Evolutionary conservation across 2,329 filamentous ascomycete species (phyloP).

Genomic region (Penicillium sp.): DNA sequence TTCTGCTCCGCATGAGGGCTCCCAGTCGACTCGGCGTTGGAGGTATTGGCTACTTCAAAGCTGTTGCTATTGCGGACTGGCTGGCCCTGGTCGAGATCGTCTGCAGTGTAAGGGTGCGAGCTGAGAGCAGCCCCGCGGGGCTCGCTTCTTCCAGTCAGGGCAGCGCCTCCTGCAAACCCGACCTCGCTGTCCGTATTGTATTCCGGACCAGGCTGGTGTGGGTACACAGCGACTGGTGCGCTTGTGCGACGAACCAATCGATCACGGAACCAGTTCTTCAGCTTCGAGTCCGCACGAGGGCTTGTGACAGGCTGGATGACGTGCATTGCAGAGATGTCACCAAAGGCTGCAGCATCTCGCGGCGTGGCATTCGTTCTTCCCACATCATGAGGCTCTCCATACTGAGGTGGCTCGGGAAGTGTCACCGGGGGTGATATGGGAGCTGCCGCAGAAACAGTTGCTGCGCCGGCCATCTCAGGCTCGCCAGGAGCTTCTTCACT

Average conservation of each 20-base stretch:
- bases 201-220: conserved; percentile 24
- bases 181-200: conserved; percentile 15
- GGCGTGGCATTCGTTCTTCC: conserved; percentile 5
- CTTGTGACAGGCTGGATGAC: conserved; percentile 19
- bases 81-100: conserved; percentile 21
- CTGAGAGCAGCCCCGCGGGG: conserved; percentile 27
- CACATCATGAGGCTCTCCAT: not conserved
- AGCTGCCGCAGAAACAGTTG: conserved; percentile 5
- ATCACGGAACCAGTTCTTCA: conserved; percentile 37
- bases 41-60: conserved; percentile 14
- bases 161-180: conserved; percentile 24
- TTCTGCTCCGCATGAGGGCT: conserved; percentile 14
- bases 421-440: conserved; percentile 3
- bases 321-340: conserved; percentile 10
- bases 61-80: conserved; percentile 12
- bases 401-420: conserved; percentile 8
- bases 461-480: conserved; percentile 7
- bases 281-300: conserved; percentile 32
- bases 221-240: conserved; percentile 22
- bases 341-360: conserved; percentile 13
- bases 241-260: conserved; percentile 30
- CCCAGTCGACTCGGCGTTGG: conserved; percentile 12
- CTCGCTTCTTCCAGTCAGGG: conserved; percentile 18
- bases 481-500: conserved; percentile 1
- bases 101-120: conserved; percentile 32